These are phyloP conservation scores for Fusarium lyarnte DNA, from an alignment of 2,329 filamentous ascomycete species.

Conservation along the genomic window DNA sequence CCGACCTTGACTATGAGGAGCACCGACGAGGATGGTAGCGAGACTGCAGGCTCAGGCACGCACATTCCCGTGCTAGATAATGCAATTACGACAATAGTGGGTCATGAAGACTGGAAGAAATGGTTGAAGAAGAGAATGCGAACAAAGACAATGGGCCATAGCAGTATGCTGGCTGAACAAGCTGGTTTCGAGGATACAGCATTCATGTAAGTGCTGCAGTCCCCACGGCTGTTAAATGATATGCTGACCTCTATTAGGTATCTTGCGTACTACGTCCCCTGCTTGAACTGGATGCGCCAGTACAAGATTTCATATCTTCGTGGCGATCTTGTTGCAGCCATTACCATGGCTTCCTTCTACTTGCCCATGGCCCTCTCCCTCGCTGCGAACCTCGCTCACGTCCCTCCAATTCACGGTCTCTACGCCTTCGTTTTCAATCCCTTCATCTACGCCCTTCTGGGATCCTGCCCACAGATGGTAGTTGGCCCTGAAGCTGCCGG, in stretches of 20 bases:
- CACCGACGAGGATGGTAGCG: conserved; percentile 45
- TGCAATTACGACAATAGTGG: conserved; percentile 50
- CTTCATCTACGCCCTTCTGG: conserved; percentile 87
- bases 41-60: conserved; percentile 47
- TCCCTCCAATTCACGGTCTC: conserved; percentile 91
- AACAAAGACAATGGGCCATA: conserved; percentile 76
- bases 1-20: conserved; percentile 51
- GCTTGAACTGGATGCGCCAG: conserved; percentile 88
- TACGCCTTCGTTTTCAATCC: conserved; percentile 96
- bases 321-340: conserved; percentile 85
- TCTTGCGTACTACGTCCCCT: conserved; percentile 90
- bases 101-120: conserved; percentile 58
- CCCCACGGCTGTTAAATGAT: neutral
- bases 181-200: conserved; percentile 79
- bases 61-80: conserved; percentile 52
- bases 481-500: conserved; percentile 95
- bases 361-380: conserved; percentile 96
- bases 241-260: conserved; percentile 66
- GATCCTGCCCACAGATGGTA: conserved; percentile 91
- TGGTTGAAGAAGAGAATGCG: conserved; percentile 62
- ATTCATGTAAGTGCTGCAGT: conserved; percentile 70
- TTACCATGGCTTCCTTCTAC: conserved; percentile 99
- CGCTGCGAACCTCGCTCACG: conserved; percentile 89
- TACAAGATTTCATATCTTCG: conserved; percentile 84
- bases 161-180: conserved; percentile 74